Evolutionary conservation across 306 rosid genomes (phyloP), one percentile per base, ranked within the genome.

Genomic region (Dryas alaskensis): DNA sequence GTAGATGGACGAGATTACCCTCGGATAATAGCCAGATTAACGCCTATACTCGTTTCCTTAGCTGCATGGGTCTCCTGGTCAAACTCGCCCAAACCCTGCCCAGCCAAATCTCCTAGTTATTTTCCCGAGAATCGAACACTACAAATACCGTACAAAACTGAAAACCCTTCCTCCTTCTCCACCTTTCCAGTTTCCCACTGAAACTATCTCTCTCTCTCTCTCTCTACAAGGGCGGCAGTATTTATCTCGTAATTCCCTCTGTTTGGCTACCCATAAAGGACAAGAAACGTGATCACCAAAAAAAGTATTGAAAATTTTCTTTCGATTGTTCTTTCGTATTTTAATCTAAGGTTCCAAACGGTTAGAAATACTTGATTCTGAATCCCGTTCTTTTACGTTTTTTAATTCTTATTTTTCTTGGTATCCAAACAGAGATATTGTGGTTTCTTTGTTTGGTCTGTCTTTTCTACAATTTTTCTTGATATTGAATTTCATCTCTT

Each of bases 41-140:
- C 89, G 7, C 0, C 6, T 55, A n/a, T 73, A 66, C 65, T 89
- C 84, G 69, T 61, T 67, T 43, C 1, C 92, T 86, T 82, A 81
- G 79, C 87, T 31, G 3, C 65, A 11, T 53, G 53, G 44, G 42
- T 72, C 57, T 31, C 37, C 37, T 42, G 11, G 14, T 22, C 45
- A 44, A 44, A 44, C 46, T 9, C 53, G 16, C 4, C 53, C 0
- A 19, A 48, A 25, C 43, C 67, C 27, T 37, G 22, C 12, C 17
- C 13, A 8, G 19, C 14, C 25, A 4, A 11, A 1, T 65, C 13
- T 3, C 1, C 40, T 0, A 31, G 43, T 55, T 27, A n/a, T 27
- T 60, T 73, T 69, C 17, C 60, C 42, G 47, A 60, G 55, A 54
- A 67, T 17, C 78, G 59, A 76, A 73, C 58, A 22, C 74, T 67